Conservation (phyloP, 345 rosid species). For the Syzygium aromaticum region DNA sequence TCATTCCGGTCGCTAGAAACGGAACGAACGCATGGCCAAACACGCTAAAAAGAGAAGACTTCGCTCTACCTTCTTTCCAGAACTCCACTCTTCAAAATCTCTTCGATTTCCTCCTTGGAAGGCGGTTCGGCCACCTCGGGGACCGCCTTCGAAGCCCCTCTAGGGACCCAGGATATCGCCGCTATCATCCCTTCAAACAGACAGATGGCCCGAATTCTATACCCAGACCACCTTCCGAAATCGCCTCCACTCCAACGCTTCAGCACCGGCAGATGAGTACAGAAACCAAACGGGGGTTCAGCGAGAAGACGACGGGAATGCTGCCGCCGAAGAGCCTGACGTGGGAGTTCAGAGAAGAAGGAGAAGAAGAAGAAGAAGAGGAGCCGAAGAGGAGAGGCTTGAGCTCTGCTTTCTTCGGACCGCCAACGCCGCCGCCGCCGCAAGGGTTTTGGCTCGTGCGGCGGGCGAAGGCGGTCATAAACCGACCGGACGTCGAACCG, state of each 20-base stretch:
- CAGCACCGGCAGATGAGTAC: neutral
- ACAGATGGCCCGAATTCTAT: neutral
- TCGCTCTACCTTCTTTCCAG: constrained; percentile 28
- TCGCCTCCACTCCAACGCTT: neutral
- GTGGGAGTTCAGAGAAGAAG: neutral
- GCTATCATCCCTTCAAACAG: constrained; percentile 52
- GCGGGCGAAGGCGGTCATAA: neutral
- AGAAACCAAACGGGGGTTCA: neutral
- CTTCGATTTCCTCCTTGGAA: constrained; percentile 72
- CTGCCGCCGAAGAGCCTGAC: neutral
- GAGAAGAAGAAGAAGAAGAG: neutral
- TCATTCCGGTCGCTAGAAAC: neutral
- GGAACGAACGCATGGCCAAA: neutral
- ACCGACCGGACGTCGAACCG: neutral
- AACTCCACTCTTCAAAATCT: constrained; percentile 53
- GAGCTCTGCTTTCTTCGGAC: neutral
- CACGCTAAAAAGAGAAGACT: neutral
- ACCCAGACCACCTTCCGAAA: neutral
- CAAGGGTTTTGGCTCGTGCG: neutral
- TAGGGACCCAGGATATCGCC: constrained; percentile 80
- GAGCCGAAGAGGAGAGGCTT: neutral
- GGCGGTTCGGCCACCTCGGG: constrained; percentile 71
- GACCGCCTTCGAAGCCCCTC: constrained; percentile 58
- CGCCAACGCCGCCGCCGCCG: neutral
- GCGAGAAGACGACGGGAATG: neutral